Percentiles rank a stretch among this genome's conserved stretches.
phyloP scores from a whole-genome alignment of 2,329 filamentous ascomycete genomes.

The Fusarium xyrophilum region DNA sequence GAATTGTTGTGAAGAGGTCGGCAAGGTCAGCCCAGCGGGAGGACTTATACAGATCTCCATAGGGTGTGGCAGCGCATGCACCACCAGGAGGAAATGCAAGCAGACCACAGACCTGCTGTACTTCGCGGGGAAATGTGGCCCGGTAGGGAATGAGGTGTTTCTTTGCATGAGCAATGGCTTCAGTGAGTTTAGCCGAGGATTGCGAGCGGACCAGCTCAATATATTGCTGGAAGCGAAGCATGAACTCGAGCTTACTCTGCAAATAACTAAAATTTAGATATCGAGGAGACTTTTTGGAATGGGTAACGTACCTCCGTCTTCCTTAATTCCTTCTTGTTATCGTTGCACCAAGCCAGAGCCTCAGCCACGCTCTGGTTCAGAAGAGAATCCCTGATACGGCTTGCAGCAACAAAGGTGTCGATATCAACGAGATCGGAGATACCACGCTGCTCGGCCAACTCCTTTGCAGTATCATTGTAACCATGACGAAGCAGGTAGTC shows the following conservation, averaged over 20 bases:
- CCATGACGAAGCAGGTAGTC: slow-evolving; percentile 90
- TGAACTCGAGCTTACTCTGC: slow-evolving; percentile 86
- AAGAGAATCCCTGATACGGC: slow-evolving; percentile 77
- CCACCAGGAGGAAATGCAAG: slow-evolving; percentile 71
- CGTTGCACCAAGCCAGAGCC: slow-evolving; percentile 86
- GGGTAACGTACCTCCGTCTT: slow-evolving; percentile 73
- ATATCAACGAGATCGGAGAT: slow-evolving; percentile 87
- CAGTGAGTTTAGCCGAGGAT: slow-evolving; percentile 68
- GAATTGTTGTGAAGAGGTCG: slow-evolving; percentile 80
- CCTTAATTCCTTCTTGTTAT: slow-evolving; percentile 91
- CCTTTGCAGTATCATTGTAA: slow-evolving; percentile 77
- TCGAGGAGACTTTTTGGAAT: not conserved
- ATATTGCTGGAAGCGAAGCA: slow-evolving; percentile 92
- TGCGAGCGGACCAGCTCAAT: slow-evolving; percentile 83
- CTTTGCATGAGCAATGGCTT: slow-evolving; percentile 82
- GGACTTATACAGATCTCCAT: slow-evolving; percentile 71
- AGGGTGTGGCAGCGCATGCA: slow-evolving; percentile 51
- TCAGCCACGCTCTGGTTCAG: slow-evolving; percentile 74
- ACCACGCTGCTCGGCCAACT: slow-evolving; percentile 75
- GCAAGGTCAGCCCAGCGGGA: slow-evolving; percentile 79
- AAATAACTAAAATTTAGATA: not conserved
- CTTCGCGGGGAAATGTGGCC: slow-evolving; percentile 71
- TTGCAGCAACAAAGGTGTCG: slow-evolving; percentile 84
- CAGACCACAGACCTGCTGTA: slow-evolving; percentile 77
- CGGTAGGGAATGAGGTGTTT: slow-evolving; percentile 78